Conservation (phyloP, 345 rosid genomes). For the Clarkia xantiana region DNA sequence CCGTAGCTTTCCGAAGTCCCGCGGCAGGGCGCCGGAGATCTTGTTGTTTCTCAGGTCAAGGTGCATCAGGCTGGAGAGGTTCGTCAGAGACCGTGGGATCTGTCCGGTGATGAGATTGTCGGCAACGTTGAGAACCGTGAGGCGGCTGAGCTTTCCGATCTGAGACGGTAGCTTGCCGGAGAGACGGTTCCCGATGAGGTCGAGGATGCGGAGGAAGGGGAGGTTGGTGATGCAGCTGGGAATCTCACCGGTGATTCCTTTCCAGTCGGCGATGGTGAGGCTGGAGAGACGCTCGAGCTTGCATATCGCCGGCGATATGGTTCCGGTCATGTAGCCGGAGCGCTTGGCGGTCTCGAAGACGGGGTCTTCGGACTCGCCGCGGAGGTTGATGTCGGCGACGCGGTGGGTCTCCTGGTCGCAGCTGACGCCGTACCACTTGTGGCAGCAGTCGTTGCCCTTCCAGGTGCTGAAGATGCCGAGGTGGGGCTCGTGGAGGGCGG, state of each 20-base stretch:
- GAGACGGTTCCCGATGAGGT: conserved; percentile 57
- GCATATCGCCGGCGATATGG: conserved; percentile 51
- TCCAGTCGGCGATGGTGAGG: conserved; percentile 75
- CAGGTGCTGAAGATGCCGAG: conserved; percentile 30
- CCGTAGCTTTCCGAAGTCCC: conserved; percentile 32
- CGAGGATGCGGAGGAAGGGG: conserved; percentile 58
- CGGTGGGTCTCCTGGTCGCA: conserved; percentile 22
- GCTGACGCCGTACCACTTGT: conserved; percentile 30
- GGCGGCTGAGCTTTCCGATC: conserved; percentile 44
- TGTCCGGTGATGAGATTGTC: conserved; percentile 60
- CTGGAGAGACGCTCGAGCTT: conserved; percentile 47
- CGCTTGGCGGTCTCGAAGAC: conserved; percentile 45
- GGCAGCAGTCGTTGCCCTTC: conserved; percentile 30
- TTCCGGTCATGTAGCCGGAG: conserved; percentile 70
- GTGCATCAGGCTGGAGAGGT: conserved; percentile 64
- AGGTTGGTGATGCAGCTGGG: conserved; percentile 48
- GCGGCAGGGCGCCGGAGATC: conserved; percentile 46
- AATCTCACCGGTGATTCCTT: conserved; percentile 70
- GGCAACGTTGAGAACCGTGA: conserved; percentile 64
- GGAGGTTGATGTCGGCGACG: conserved; percentile 30
- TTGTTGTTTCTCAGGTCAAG: conserved; percentile 60
- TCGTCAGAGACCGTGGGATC: conserved; percentile 47
- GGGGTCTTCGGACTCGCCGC: conserved; percentile 88
- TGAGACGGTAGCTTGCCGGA: conserved; percentile 46
- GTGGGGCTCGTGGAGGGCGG: conserved; percentile 22